Conservation (phyloP, 2,329 filamentous ascomycete genomes). For the Neurospora sp. region DNA sequence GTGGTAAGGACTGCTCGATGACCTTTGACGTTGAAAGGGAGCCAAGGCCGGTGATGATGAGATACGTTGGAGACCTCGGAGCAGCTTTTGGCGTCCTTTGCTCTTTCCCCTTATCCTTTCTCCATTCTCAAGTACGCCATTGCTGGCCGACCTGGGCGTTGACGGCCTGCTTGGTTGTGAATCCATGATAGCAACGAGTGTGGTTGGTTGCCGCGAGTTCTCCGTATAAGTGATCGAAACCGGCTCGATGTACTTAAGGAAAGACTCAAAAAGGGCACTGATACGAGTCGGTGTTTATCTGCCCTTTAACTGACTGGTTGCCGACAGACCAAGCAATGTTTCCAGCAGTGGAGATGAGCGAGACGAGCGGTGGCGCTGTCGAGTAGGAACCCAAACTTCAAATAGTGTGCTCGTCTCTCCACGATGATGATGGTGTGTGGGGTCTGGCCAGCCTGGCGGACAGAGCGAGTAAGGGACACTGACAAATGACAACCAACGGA, state of each 20-base stretch:
- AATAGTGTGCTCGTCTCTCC: neutral
- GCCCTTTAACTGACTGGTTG: neutral
- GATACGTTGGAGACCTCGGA: slow-evolving; percentile 70
- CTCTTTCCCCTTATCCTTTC: slow-evolving; percentile 29
- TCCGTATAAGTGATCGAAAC: neutral
- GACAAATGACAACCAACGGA: neutral
- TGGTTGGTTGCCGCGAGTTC: neutral
- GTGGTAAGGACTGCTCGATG: slow-evolving; percentile 60
- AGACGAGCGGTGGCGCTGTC: neutral
- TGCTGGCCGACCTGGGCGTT: neutral
- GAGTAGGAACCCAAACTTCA: neutral
- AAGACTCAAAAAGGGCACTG: neutral
- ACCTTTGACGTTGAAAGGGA: slow-evolving; percentile 52
- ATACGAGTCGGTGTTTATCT: neutral
- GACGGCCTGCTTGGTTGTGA: neutral
- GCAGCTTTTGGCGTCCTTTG: slow-evolving; percentile 53
- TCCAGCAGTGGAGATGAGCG: neutral
- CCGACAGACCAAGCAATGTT: neutral
- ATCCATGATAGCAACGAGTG: neutral
- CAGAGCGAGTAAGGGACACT: neutral
- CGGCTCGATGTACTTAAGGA: neutral
- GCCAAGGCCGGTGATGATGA: slow-evolving; percentile 68
- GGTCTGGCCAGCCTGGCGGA: neutral
- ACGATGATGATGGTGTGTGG: neutral
- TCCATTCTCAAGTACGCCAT: slow-evolving; percentile 6